Evolutionary conservation across 768 basidiomycete genomes (phyloP), one percentile per base, ranked within the genome.

Genomic region (Cyathus striatus): DNA sequence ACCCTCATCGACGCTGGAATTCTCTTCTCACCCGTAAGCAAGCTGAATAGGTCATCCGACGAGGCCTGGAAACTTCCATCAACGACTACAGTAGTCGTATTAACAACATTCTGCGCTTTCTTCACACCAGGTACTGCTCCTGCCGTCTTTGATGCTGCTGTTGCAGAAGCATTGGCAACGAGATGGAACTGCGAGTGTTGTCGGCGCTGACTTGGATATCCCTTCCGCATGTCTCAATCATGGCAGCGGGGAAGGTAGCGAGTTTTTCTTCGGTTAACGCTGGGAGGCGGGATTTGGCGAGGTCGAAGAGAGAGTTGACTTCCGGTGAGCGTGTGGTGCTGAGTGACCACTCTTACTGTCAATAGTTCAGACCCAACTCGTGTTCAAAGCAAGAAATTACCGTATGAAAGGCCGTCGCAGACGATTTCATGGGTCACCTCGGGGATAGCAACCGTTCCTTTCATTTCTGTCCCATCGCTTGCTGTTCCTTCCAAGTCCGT

Each of bases 1-100:
- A 90, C 84, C 41, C 90, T 79, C 32, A 89, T 86, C 93, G 94
- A 96, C 48, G 60, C 66, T 13, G 90, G 87, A 55, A 97, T 92
- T 54, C 81, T 77, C 60, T 79, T 81, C 64, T 89, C 83, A 54
- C 93, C 88, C 38, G 93, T 95, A 51, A 97, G 68, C 44, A 96
- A 63, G 20, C 67, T 69, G 55, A 81, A 97, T 17, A 96, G 63
- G 60, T 95, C 92, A 39, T 81, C 83, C 14, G 89, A 89, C 21
- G 83, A 68, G 25, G 89, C 90, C 68, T 83, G 84, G 61, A 96
- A 89, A 40, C 73, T 76, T 12, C 83, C 81, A 45, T 89, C 81
- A 20, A 89, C 86, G 26, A 72, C 72, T 21, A 95, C 76, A 5
- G 69, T 76, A 40, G 80, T 73, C 13, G 86, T 86, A 63, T 87